phyloP scores from a whole-genome alignment of 148 eudicot genomes.

The Diospyros lotus region DNA sequence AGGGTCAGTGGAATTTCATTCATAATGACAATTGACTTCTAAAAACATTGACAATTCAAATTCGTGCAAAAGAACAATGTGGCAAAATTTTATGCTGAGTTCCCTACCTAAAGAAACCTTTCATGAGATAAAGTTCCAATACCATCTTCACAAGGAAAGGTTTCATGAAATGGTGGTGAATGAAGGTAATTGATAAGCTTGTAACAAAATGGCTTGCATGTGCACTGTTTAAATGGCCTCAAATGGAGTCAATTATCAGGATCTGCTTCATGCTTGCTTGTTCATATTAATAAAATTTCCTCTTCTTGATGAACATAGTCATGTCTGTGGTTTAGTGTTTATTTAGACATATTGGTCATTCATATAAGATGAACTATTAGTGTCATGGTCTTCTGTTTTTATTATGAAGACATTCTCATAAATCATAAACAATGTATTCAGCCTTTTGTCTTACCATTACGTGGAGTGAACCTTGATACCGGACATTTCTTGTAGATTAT shows the following conservation, averaged over 20 bases:
- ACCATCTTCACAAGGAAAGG: too few relatives aligned
- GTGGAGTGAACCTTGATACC: background rate
- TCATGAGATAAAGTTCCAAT: too few relatives aligned
- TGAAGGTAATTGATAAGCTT: background rate
- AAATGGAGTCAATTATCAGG: background rate
- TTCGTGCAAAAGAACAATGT: too few relatives aligned
- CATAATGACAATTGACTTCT: too few relatives aligned
- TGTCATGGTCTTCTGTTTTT: background rate
- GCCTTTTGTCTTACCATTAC: background rate
- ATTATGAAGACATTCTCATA: background rate
- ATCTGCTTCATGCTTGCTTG: background rate
- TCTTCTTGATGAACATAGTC: too few relatives aligned
- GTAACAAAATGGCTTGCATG: background rate
- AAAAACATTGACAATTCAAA: too few relatives aligned
- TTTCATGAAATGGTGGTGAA: too few relatives aligned
- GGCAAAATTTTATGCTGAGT: too few relatives aligned
- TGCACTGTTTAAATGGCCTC: background rate
- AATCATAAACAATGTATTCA: background rate
- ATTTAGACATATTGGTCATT: too few relatives aligned
- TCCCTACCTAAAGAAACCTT: too few relatives aligned
- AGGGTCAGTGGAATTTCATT: too few relatives aligned
- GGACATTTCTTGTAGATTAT: conserved; percentile 42
- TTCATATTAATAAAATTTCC: background rate
- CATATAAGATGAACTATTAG: background rate
- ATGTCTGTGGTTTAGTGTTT: too few relatives aligned